Evolutionary conservation across 2,329 filamentous ascomycete genomes (phyloP), one percentile per base, ranked within the genome.

Genomic region (Aureobasidium leucospermi): DNA sequence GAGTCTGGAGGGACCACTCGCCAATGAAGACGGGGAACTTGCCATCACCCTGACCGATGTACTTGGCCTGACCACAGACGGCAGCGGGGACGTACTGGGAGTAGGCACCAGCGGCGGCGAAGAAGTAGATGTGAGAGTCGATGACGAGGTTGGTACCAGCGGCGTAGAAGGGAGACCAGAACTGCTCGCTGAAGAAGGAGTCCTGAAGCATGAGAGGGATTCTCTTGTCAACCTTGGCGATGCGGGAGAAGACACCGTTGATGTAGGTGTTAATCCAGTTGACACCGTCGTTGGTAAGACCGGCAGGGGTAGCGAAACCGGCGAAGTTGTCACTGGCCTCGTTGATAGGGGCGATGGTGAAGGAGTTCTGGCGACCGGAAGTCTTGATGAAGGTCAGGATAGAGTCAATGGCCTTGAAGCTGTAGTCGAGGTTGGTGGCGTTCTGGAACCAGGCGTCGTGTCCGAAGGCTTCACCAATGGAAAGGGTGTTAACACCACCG

Each of bases 331-430:
- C 73, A 32, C 63, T 67, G 0, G 71, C 64, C 55, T 75, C 72
- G 63, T 75, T 75, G 63, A 75, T 69, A 5, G 72, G 71, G 3
- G 65, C 67, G 42, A 75, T 61, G 56, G 71, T 73, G 63, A 69
- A 74, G 9, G 65, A 66, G 53, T 71, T 64, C 5, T 66, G 64
- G 16, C 59, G 64, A 11, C 67, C 67, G 5, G 68, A 70, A 9
- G 56, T 57, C 48, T 68, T 59, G 51, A 75, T 69, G 59, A 69
- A 75, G n/a, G 60, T 57, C 11, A 74, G 60, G 1, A 70, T 66
- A 1, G 65, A 64, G 16, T 72, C 70, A 41, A 74, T 65, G 7
- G 68, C 71, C 34, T 67, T 48, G 55, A 67, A 67, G 1, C 69
- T 72, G 46, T 69, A 72, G 39, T 69, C 66, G 7, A 74, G 63